Percentiles rank a stretch among this genome's conserved stretches.
Conservation (phyloP, 257 asterid genomes). For the Anisodus acutangulus region DNA sequence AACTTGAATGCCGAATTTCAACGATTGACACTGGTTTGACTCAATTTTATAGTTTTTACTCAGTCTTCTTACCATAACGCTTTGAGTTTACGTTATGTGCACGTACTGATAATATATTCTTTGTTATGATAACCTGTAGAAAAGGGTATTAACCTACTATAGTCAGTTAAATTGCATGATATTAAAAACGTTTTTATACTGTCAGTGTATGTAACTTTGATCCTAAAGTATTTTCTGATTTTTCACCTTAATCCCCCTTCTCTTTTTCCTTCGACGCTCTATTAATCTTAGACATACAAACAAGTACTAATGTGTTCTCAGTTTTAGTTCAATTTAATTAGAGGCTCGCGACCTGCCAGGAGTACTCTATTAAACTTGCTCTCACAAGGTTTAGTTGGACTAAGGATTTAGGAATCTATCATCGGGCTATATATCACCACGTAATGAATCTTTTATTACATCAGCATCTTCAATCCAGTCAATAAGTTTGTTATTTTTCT, state of each 20-base stretch:
- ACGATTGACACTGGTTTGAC: constrained; percentile 41
- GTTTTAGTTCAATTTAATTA: constrained; percentile 28
- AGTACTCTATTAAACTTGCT: constrained; percentile 50
- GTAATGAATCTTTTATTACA: constrained; percentile 35
- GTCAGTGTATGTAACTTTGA: neutral
- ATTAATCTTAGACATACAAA: no score
- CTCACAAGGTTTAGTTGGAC: constrained; percentile 45
- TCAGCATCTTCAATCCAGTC: neutral
- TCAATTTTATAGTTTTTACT: constrained; percentile 42
- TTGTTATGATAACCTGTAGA: no score
- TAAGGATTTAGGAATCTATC: constrained; percentile 45
- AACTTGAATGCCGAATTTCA: constrained; percentile 51
- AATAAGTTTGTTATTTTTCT: neutral
- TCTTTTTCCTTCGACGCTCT: no score
- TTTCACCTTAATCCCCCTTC: neutral
- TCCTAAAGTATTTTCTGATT: neutral
- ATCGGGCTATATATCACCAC: constrained; percentile 53
- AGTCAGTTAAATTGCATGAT: no score
- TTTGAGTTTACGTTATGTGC: no score
- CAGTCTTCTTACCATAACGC: no score
- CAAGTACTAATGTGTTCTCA: no score
- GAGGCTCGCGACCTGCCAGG: constrained; percentile 62
- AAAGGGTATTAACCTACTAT: no score
- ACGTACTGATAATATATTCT: no score
- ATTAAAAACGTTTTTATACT: neutral